Base-by-base conservation (phyloP, 768 basidiomycete genomes). In the Thelephora ganbajun region DNA sequence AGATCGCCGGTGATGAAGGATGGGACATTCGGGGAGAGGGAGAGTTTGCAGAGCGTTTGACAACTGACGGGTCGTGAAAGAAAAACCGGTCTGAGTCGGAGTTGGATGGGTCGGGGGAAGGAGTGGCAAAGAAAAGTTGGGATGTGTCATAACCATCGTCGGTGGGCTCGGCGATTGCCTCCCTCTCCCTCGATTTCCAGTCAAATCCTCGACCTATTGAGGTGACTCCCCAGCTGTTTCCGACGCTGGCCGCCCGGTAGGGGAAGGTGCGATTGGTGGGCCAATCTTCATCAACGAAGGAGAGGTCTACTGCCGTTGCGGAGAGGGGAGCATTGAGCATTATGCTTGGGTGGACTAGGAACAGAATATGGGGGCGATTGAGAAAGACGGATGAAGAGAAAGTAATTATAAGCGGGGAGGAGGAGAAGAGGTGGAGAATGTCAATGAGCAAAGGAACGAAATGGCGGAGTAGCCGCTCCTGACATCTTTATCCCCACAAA, bases 161-260 rank as follows among this genome's bases (percentile, higher is more conserved):
- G 5, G 26, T 4, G 37, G 64, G 61, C 44, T 63, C 65, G 30
- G 45, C 35, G 11, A n/a, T 39, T n/a, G 4, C 23, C 6, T 30
- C 26, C 9, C 26, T 30, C 26, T 30, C 26, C 22, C 55, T 50
- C 20, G 70, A 63, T 48, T 70, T 71, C 83, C 86, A 88, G 61
- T 84, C 70, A 58, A 86, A 88, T 14, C 87, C 87, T 43, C 83
- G 76, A 11, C 87, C 87, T 43, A 89, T 80, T 34, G 77, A 85
- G 16, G 87, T 89, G 51, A 90, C 85, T 6, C 81, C 82, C 83
- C 84, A 90, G 63, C 84, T 87, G 51, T 77, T 76, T 30, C 79
- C 76, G 46, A 82, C 77, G 50, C 80, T 83, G 35, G 82, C 72
- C 6, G 80, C 66, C 50, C 74, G 69, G 63, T 79, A 77, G 35